A percentile compares a stretch with the other conserved stretches of the same genome.
These are phyloP conservation scores for Alternaria hordeiaustralica DNA, from an alignment of 2,329 filamentous ascomycete species.

Conservation along the genomic window DNA sequence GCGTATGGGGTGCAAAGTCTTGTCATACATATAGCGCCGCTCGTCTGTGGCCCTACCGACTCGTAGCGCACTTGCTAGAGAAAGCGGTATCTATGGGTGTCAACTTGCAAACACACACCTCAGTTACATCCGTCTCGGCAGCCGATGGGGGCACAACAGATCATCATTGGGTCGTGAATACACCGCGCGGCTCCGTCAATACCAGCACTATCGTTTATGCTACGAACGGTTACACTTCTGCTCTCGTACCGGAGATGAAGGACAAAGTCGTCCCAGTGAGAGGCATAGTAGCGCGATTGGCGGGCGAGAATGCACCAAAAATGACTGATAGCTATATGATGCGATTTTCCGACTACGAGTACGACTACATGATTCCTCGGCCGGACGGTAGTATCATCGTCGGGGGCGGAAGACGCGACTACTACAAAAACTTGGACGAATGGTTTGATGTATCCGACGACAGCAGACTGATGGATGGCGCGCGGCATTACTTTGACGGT, in stretches of 20 bases:
- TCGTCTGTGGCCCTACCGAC: slow-evolving; percentile 15
- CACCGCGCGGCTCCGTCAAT: slow-evolving; percentile 13
- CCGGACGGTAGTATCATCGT: slow-evolving; percentile 10
- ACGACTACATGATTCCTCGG: slow-evolving; percentile 57
- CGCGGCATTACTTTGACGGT: slow-evolving; percentile 30
- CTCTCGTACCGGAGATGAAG: slow-evolving; percentile 42
- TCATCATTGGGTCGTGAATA: slow-evolving; percentile 4
- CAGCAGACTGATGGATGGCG: slow-evolving; percentile 23
- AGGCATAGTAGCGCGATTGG: slow-evolving; percentile 20
- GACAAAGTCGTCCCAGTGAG: slow-evolving; percentile 46
- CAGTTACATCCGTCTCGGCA: slow-evolving; percentile 2
- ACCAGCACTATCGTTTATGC: slow-evolving; percentile 21
- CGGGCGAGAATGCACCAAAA: slow-evolving; percentile 9
- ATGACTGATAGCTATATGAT: slow-evolving; percentile 45
- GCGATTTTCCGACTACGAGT: slow-evolving; percentile 57
- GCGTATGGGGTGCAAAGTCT: slow-evolving; percentile 13
- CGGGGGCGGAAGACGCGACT: slow-evolving; percentile 30
- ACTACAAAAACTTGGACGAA: slow-evolving; percentile 30
- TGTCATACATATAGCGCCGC: slow-evolving; percentile 19
- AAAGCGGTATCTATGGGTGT: slow-evolving; percentile 13
- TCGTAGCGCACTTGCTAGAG: slow-evolving; percentile 12
- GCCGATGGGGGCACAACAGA: not conserved
- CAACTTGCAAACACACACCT: slow-evolving; percentile 18
- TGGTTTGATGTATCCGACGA: slow-evolving; percentile 26
- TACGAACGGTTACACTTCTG: slow-evolving; percentile 30